Percentiles rank a stretch among this genome's conserved stretches.
Conservation (phyloP, 371 early-diverging fungal species). For the Syncephalastrum contaminatum region DNA sequence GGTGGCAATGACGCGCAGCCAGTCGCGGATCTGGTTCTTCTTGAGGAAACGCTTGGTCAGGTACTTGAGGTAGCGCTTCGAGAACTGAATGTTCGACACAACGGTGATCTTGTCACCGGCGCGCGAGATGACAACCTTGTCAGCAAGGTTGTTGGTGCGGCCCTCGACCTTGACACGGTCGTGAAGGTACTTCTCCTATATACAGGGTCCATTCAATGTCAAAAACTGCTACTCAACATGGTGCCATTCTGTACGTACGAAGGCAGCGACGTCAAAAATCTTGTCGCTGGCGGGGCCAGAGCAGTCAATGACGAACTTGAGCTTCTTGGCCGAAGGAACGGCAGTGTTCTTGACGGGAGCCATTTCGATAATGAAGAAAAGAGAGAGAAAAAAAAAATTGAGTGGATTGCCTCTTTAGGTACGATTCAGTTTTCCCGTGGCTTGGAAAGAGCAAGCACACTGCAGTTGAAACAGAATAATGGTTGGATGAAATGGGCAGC, state of each 20-base stretch:
- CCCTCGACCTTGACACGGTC: constrained; percentile 98
- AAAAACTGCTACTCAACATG: too few relatives aligned
- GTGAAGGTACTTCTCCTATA: constrained; percentile 90
- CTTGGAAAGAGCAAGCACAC: too few relatives aligned
- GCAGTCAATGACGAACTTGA: constrained; percentile 92
- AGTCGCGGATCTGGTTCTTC: constrained; percentile 98
- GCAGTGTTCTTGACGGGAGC: constrained; percentile 51
- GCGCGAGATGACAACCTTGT: constrained; percentile 83
- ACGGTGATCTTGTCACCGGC: constrained; percentile 77
- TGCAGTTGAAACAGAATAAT: too few relatives aligned
- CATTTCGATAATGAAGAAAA: constrained; percentile 27
- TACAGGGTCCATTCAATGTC: too few relatives aligned
- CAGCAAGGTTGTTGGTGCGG: constrained; percentile 94
- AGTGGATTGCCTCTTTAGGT: too few relatives aligned
- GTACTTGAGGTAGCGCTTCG: constrained; percentile 99
- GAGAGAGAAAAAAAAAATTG: constrained; percentile 14
- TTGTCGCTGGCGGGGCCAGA: constrained; percentile 92
- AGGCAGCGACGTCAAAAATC: constrained; percentile 96
- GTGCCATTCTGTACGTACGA: constrained; percentile 25
- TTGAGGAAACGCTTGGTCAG: constrained; percentile 99
- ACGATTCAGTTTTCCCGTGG: too few relatives aligned
- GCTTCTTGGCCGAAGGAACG: constrained; percentile 34
- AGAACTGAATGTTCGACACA: constrained; percentile 78
- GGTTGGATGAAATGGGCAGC: too few relatives aligned
- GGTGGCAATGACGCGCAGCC: constrained; percentile 94